Percentiles rank a stretch among this genome's conserved stretches.
These are phyloP conservation scores for Penicillium expansum DNA, from an alignment of 2,329 filamentous ascomycete genomes.

Conservation along the genomic window DNA sequence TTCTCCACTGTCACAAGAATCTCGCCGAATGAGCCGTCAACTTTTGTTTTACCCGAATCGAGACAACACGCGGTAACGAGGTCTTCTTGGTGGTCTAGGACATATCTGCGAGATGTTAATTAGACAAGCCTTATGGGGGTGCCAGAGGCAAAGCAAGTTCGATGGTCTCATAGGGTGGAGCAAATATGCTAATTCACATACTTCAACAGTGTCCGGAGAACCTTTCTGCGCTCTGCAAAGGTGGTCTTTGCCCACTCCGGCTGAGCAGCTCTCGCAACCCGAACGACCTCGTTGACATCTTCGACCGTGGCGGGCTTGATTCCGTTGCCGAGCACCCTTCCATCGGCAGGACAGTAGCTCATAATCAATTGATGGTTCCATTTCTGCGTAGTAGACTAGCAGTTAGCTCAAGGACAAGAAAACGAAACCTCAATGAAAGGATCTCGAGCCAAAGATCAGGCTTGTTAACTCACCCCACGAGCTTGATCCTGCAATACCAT, in stretches of 20 bases:
- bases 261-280: conserved; percentile 72
- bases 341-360: conserved; percentile 74
- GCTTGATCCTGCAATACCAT: conserved; percentile 39
- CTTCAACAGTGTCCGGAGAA: conserved; percentile 76
- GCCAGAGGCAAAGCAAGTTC: background rate
- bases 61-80: conserved; percentile 83
- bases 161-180: background rate
- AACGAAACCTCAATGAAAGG: background rate
- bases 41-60: conserved; percentile 93
- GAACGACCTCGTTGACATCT: conserved; percentile 75
- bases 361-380: conserved; percentile 42
- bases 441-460: background rate
- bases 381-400: conserved; percentile 28
- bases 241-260: conserved; percentile 71
- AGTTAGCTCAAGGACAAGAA: conserved; percentile 14
- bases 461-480: conserved; percentile 34
- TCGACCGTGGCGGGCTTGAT: conserved; percentile 69
- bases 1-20: conserved; percentile 93
- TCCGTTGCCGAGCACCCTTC: conserved; percentile 67
- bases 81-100: conserved; percentile 83
- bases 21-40: conserved; percentile 91
- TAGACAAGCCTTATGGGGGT: background rate
- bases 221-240: conserved; percentile 72
- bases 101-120: conserved; percentile 49
- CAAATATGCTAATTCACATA: conserved; percentile 28